Evolutionary conservation across 768 basidiomycete species (phyloP).

Genomic region (Psilocybe tampanensis): DNA sequence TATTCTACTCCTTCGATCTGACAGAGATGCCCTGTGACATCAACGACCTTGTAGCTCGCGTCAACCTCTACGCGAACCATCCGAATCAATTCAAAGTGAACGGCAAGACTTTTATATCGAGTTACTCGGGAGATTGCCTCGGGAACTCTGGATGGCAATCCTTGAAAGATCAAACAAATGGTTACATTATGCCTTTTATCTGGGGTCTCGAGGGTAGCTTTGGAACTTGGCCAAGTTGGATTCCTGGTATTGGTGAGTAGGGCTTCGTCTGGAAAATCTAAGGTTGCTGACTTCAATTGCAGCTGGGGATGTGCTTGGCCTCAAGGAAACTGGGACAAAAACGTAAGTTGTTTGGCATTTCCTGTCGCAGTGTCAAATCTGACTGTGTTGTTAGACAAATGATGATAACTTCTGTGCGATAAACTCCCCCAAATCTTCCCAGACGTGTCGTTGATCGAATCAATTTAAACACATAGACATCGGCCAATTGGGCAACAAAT

Average conservation of each 20-base stretch:
- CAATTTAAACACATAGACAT: conserved; percentile 37
- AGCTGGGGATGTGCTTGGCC: conserved; percentile 72
- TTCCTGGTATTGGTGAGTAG: conserved; percentile 49
- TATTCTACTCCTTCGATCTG: conserved; percentile 62
- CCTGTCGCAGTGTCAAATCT: not conserved
- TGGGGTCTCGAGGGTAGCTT: conserved; percentile 51
- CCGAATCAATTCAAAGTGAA: conserved; percentile 58
- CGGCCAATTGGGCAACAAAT: conserved; percentile 41
- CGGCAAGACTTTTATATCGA: conserved; percentile 59
- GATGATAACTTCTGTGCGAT: conserved; percentile 52
- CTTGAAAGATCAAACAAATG: conserved; percentile 48
- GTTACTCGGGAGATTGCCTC: conserved; percentile 63
- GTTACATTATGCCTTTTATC: conserved; percentile 58
- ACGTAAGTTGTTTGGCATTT: conserved; percentile 28
- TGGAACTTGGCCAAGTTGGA: conserved; percentile 50
- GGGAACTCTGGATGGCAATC: conserved; percentile 50
- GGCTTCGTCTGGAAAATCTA: not conserved
- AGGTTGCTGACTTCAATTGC: not conserved
- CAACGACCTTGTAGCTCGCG: conserved; percentile 40
- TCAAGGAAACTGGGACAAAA: conserved; percentile 44
- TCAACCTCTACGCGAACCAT: conserved; percentile 49
- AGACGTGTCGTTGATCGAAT: not conserved
- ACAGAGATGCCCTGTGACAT: conserved; percentile 51
- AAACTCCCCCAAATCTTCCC: not conserved
- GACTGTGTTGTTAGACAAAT: conserved; percentile 29